Percentiles rank a stretch among this genome's conserved stretches.
phyloP scores from a whole-genome alignment of 2,329 filamentous ascomycete species.

The Talaromyces albobiverticillius region DNA sequence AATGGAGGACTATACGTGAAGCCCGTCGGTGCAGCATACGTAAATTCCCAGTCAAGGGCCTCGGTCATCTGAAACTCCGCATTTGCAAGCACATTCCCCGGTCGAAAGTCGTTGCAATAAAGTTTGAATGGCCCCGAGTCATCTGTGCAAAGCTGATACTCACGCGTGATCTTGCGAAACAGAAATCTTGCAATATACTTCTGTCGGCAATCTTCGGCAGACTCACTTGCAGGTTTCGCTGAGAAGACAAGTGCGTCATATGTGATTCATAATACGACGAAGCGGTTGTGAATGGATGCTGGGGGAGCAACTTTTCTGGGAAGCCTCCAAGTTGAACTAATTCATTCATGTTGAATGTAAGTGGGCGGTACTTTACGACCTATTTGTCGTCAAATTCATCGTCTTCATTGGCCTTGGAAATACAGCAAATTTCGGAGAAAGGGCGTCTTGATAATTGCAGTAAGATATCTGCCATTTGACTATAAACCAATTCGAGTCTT shows the following conservation, averaged over 20 bases:
- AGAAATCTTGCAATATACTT: slow-evolving; percentile 22
- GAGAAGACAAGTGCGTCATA: slow-evolving; percentile 37
- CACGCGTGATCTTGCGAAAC: slow-evolving; percentile 21
- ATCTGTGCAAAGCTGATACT: slow-evolving; percentile 20
- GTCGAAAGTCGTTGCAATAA: slow-evolving; percentile 28
- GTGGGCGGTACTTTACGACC: slow-evolving; percentile 33
- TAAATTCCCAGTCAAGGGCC: slow-evolving; percentile 29
- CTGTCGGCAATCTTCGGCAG: slow-evolving; percentile 21
- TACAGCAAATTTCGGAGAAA: slow-evolving; percentile 41
- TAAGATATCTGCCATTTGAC: slow-evolving; percentile 41
- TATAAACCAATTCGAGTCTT: slow-evolving; percentile 35
- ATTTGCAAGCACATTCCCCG: slow-evolving; percentile 26
- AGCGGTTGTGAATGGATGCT: slow-evolving; percentile 24
- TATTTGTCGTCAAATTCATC: slow-evolving; percentile 16
- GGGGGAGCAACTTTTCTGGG: slow-evolving; percentile 19
- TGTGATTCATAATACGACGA: slow-evolving; percentile 41
- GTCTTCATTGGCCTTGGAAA: slow-evolving; percentile 25
- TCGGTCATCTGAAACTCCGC: slow-evolving; percentile 19
- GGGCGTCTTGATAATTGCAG: slow-evolving; percentile 35
- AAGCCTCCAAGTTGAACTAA: slow-evolving; percentile 25
- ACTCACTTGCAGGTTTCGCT: slow-evolving; percentile 36
- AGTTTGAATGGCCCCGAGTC: slow-evolving; percentile 24
- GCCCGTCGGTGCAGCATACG: slow-evolving; percentile 24
- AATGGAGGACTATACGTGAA: slow-evolving; percentile 24
- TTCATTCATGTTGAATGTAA: slow-evolving; percentile 46